These are phyloP conservation scores for Boletus calvinii DNA, from an alignment of 1,284 basidiomycete species.

Conservation along the genomic window DNA sequence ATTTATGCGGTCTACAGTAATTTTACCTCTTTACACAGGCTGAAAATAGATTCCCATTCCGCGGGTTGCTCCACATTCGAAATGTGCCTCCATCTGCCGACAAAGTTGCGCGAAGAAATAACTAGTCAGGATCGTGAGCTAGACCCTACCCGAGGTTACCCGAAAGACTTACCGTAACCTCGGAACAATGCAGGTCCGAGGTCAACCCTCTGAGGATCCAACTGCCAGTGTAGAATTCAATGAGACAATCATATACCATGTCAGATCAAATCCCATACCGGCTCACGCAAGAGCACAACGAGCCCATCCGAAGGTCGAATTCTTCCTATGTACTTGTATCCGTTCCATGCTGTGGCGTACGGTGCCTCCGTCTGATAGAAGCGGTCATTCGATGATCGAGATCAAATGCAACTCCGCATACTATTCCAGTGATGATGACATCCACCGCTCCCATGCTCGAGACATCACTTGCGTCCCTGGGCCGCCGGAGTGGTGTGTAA, in stretches of 20 bases:
- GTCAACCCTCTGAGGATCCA: conserved; percentile 29
- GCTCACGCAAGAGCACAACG: conserved; percentile 39
- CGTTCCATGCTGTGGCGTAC: conserved; percentile 50
- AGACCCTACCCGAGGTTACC: not conserved
- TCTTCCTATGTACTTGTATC: conserved; percentile 35
- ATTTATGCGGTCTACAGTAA: conserved; percentile 11
- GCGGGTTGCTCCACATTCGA: conserved; percentile 35
- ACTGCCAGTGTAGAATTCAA: conserved; percentile 16
- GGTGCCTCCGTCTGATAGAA: conserved; percentile 43
- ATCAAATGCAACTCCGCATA: conserved; percentile 27
- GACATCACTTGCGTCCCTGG: conserved; percentile 15
- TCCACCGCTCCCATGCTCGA: conserved; percentile 31
- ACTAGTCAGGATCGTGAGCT: conserved; percentile 33
- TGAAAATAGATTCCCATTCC: conserved; percentile 52
- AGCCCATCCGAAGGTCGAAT: conserved; percentile 37
- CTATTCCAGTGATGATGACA: conserved; percentile 52
- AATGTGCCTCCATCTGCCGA: conserved; percentile 45
- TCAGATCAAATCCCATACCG: conserved; percentile 35
- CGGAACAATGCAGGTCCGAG: conserved; percentile 43
- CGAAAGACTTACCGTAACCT: conserved; percentile 42
- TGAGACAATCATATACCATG: not conserved
- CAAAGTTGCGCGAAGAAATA: conserved; percentile 49
- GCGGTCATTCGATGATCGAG: conserved; percentile 10
- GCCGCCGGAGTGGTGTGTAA: conserved; percentile 31
- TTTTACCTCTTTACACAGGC: conserved; percentile 39